phyloP scores from a whole-genome alignment of 2,329 filamentous ascomycete species.

The Xylaria sp. region DNA sequence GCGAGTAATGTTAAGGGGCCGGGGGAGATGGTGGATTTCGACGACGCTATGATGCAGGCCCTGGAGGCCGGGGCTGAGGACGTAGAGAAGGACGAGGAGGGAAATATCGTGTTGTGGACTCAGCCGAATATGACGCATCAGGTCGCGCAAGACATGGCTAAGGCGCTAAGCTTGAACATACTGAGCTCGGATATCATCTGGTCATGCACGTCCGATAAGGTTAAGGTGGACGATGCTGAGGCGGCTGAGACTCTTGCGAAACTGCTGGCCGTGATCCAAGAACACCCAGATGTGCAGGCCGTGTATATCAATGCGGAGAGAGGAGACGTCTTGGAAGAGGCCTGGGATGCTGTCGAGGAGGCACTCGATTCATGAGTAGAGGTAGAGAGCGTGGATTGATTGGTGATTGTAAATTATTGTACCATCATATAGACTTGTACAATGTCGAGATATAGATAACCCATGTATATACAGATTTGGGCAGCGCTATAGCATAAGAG shows the following conservation, averaged over 20 bases:
- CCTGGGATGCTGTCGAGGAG: constrained; percentile 65
- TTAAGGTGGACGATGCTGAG: constrained; percentile 68
- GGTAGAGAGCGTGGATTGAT: constrained; percentile 31
- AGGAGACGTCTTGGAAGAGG: constrained; percentile 62
- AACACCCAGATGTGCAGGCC: constrained; percentile 78
- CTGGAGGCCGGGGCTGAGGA: constrained; percentile 87
- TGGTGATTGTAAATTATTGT: constrained; percentile 43
- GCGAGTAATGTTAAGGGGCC: constrained; percentile 46
- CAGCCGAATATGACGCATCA: constrained; percentile 72
- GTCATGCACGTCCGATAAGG: constrained; percentile 81
- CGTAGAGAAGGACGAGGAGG: constrained; percentile 74
- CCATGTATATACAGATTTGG: constrained; percentile 29
- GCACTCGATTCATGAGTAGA: constrained; percentile 58
- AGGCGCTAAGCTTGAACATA: constrained; percentile 73
- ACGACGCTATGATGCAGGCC: constrained; percentile 81
- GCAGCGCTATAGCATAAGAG: constrained; percentile 3
- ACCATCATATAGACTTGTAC: constrained; percentile 49
- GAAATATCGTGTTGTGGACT: constrained; percentile 76
- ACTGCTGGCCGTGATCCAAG: constrained; percentile 70
- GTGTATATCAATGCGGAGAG: constrained; percentile 77
- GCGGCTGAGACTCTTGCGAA: constrained; percentile 67
- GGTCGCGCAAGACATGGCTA: constrained; percentile 72
- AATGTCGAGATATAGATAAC: constrained; percentile 28
- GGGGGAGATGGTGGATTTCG: constrained; percentile 56
- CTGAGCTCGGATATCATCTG: constrained; percentile 84